phyloP scores from a whole-genome alignment of 2,329 filamentous ascomycete species.

The Stagonosporopsis vannaccii region DNA sequence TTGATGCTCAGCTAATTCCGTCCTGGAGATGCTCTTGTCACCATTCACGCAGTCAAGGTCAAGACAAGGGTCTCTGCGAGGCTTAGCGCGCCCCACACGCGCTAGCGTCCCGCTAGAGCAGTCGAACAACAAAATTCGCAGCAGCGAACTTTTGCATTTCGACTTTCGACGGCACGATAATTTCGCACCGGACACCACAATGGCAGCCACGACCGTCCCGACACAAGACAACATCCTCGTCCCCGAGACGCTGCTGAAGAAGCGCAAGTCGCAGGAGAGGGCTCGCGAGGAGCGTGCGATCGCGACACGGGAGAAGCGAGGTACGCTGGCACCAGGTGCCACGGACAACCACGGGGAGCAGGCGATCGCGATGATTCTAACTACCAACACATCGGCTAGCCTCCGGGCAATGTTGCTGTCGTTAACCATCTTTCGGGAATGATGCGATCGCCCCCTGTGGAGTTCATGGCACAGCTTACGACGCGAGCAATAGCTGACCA shows the following conservation, averaged over 20 bases:
- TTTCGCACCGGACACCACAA: conserved; percentile 21
- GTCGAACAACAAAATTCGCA: conserved; percentile 14
- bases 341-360: conserved; percentile 26
- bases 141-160: conserved; percentile 8
- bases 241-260: conserved; percentile 99
- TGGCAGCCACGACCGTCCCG: conserved; percentile 76
- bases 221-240: conserved; percentile 96
- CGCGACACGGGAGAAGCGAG: conserved; percentile 86
- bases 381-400: conserved; percentile 90
- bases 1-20: background rate
- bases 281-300: conserved; percentile 87
- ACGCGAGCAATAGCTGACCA: conserved; percentile 43
- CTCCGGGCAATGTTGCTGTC: conserved; percentile 93
- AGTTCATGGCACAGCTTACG: conserved; percentile 25
- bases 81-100: conserved; percentile 14
- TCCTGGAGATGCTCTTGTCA: background rate
- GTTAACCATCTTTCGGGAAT: conserved; percentile 99
- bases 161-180: conserved; percentile 20
- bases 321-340: conserved; percentile 64
- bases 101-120: conserved; percentile 7
- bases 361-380: conserved; percentile 78
- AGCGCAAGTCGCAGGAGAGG: conserved; percentile 99
- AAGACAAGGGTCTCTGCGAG: conserved; percentile 11
- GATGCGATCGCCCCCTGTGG: conserved; percentile 59
- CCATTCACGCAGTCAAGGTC: background rate